phyloP scores from a whole-genome alignment of 208 protist genomes.

The Phytomonas francai region DNA sequence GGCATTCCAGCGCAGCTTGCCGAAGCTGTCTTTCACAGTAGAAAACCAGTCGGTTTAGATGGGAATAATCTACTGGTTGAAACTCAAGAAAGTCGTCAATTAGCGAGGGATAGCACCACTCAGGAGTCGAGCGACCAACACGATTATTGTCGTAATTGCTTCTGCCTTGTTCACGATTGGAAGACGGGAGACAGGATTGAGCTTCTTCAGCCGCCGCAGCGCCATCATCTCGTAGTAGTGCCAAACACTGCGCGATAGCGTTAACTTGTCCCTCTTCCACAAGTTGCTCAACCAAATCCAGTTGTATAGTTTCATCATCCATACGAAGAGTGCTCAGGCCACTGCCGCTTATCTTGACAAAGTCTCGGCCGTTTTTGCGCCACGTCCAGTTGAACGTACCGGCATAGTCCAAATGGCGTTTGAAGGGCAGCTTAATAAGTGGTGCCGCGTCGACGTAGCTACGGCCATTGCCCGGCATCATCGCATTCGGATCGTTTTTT shows the following conservation, averaged over 20 bases:
- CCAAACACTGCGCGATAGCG: slow-evolving; percentile 76
- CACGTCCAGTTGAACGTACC: slow-evolving; percentile 13
- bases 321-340: slow-evolving; percentile 36
- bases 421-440: slow-evolving; percentile 11
- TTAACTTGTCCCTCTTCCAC: slow-evolving; percentile 87
- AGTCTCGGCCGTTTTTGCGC: slow-evolving; percentile 6
- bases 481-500: background rate
- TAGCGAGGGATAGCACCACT: background rate
- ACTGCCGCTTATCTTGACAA: slow-evolving; percentile 47
- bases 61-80: slow-evolving; percentile 9
- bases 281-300: slow-evolving; percentile 83
- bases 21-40: slow-evolving; percentile 32
- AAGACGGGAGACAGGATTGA: slow-evolving; percentile 3
- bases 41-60: slow-evolving; percentile 15
- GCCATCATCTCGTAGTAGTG: slow-evolving; percentile 50
- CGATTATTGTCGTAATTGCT: background rate
- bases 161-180: background rate
- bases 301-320: slow-evolving; percentile 62
- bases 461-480: background rate
- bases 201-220: slow-evolving; percentile 9
- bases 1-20: slow-evolving; percentile 43
- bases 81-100: background rate
- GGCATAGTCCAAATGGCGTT: slow-evolving; percentile 12
- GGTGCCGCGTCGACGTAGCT: background rate
- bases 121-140: background rate